Evolutionary conservation across 768 basidiomycete species (phyloP), one percentile per base, ranked within the genome.

Genomic region (Termitomyces eurrhizus): DNA sequence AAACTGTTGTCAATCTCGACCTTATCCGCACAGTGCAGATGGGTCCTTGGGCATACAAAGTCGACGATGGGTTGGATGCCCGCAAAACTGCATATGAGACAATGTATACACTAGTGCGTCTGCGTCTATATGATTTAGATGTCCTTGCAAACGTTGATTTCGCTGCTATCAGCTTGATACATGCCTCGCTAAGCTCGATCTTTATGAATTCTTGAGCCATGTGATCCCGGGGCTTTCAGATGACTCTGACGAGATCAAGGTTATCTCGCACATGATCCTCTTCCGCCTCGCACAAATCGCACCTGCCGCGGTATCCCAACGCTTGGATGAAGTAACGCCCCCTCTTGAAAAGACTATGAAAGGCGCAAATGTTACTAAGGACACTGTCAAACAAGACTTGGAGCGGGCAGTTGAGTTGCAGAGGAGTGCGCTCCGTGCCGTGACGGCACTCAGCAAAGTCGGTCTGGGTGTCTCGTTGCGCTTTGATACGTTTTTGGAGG

Each of bases 31-130:
- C 90, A 1, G 94, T 97, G 13, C 92, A 94, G 69, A 97, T 97
- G 95, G 94, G 95, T 24, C 94, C 95, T 2, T 97, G 94, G 94
- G 92, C 89, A 32, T 93, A 96, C 75, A 94, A 92, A 71, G 93
- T 97, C 56, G 97, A 99, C 67, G 95, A 98, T 64, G 97, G 97
- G 52, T 80, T 98, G 44, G 96, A 98, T 64, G 88, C 95, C 24
- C 87, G 97, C 60, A 98, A 98, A 80, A 95, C 93, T 0, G 96
- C 97, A 2, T 98, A 92, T 73, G 97, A 99, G 74, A 94, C 95
- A 1, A 92, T 98, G 80, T 95, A 97, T 71, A 97, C 95, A 21
- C 74, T 98, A 66, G 93, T 95, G 66, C 65, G 89, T 73, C n/a
- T 29, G 41, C 1, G 13, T 35, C 16, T 16, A 21, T 59, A 33